These are phyloP conservation scores for Aspergillus uvarum DNA, from an alignment of 2,329 filamentous ascomycete species.

Conservation along the genomic window DNA sequence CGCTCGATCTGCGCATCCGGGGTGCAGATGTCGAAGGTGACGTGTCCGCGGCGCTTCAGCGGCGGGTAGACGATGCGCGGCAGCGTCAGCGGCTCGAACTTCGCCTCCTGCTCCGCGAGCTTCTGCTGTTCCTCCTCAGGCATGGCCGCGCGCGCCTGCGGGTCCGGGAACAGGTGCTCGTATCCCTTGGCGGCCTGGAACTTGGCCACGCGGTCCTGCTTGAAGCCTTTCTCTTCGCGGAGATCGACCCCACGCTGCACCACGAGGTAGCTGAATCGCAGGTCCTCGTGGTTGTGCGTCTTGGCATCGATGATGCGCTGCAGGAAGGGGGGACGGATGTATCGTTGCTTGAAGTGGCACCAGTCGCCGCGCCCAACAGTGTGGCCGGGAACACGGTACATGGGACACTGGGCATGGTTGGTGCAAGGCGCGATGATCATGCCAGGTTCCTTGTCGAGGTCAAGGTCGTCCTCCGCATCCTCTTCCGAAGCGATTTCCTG, in stretches of 20 bases:
- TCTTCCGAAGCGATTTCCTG: conserved; percentile 29
- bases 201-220: conserved; percentile 59
- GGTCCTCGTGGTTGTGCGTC: conserved; percentile 81
- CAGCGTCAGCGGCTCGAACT: conserved; percentile 62
- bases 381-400: conserved; percentile 74
- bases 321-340: conserved; percentile 77
- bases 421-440: conserved; percentile 73
- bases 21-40: conserved; percentile 88
- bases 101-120: conserved; percentile 9
- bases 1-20: conserved; percentile 81
- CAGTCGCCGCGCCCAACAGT: conserved; percentile 78
- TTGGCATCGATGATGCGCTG: conserved; percentile 68
- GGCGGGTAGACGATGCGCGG: conserved; percentile 77
- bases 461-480: background rate
- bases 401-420: conserved; percentile 82
- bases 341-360: conserved; percentile 88
- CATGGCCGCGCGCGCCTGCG: background rate
- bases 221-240: conserved; percentile 42
- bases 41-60: conserved; percentile 83
- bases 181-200: conserved; percentile 72
- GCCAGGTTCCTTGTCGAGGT: conserved; percentile 53
- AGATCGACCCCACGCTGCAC: conserved; percentile 73
- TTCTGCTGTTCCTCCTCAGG: background rate
- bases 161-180: conserved; percentile 44
- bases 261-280: conserved; percentile 85